Conservation (phyloP, 345 rosid genomes). For the Dipteronia sinensis region DNA sequence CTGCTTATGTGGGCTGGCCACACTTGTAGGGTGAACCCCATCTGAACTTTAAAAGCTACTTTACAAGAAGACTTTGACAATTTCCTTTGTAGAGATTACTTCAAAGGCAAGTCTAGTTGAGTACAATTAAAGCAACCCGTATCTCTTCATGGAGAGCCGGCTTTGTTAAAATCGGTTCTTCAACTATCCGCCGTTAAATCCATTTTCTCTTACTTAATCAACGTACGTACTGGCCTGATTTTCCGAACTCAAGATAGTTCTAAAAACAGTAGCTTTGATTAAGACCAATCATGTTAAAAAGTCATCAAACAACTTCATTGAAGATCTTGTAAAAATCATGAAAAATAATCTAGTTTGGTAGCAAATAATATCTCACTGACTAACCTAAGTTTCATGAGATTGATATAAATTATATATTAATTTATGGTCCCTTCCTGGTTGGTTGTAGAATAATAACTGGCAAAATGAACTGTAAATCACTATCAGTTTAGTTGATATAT, state of each 20-base stretch:
- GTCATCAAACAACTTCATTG: too few species aligned
- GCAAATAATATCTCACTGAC: background rate
- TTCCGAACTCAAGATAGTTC: too few species aligned
- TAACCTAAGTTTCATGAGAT: background rate
- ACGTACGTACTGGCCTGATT: too few species aligned
- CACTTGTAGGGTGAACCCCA: background rate
- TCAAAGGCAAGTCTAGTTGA: background rate
- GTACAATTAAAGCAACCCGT: background rate
- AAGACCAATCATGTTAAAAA: too few species aligned
- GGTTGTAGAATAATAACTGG: background rate
- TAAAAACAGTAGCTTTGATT: too few species aligned
- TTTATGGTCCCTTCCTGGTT: background rate
- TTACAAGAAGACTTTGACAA: background rate
- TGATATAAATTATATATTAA: background rate
- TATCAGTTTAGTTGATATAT: background rate
- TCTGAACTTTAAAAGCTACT: background rate
- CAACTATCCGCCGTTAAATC: too few species aligned
- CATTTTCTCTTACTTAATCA: too few species aligned
- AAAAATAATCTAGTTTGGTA: background rate
- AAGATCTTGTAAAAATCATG: background rate
- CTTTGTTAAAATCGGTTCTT: too few species aligned
- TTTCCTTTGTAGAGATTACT: background rate
- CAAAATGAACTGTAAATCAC: background rate
- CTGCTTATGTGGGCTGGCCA: background rate
- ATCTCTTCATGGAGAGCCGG: too few species aligned